phyloP scores from a whole-genome alignment of 192 early-diverging fungal species.

The Mortierella claussenii region DNA sequence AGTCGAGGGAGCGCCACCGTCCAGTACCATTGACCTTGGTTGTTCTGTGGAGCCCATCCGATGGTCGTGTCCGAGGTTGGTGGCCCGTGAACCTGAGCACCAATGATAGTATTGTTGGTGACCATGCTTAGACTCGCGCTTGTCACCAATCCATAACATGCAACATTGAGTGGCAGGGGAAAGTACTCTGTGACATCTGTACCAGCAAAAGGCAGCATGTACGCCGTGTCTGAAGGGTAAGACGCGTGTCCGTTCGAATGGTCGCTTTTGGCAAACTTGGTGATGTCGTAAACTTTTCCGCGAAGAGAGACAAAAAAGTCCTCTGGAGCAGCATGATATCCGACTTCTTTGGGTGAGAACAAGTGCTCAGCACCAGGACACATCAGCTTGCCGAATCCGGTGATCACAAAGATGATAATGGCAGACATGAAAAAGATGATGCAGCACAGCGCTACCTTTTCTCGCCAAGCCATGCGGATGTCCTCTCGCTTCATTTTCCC shows the following conservation, averaged over 20 bases:
- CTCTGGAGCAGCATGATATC: conserved; percentile 64
- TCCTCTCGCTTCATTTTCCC: conserved; percentile 88
- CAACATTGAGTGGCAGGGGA: conserved; percentile 63
- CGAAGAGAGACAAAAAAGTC: conserved; percentile 75
- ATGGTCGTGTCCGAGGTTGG: conserved; percentile 45
- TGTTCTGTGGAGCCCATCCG: conserved; percentile 36
- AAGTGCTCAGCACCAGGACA: conserved; percentile 81
- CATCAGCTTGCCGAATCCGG: conserved; percentile 83
- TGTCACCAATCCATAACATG: conserved; percentile 64
- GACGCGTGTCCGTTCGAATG: conserved; percentile 59
- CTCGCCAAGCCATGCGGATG: conserved; percentile 95
- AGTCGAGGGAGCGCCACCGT: conserved; percentile 60
- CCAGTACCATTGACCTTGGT: conserved; percentile 63
- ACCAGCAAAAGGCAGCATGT: conserved; percentile 68
- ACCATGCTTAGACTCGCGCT: conserved; percentile 4
- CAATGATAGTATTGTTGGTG: conserved; percentile 30
- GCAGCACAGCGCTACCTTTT: conserved; percentile 88
- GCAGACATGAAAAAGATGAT: conserved; percentile 84
- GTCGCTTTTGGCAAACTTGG: conserved; percentile 67
- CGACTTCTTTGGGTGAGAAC: conserved; percentile 67
- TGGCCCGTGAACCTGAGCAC: conserved; percentile 45
- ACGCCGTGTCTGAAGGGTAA: conserved; percentile 51
- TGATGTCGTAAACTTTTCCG: conserved; percentile 76
- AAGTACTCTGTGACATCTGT: conserved; percentile 73
- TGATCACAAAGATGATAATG: conserved; percentile 87